These are phyloP conservation scores for Candida pseudofarinosa DNA, from an alignment of 805 yeast genomes.

Conservation along the genomic window DNA sequence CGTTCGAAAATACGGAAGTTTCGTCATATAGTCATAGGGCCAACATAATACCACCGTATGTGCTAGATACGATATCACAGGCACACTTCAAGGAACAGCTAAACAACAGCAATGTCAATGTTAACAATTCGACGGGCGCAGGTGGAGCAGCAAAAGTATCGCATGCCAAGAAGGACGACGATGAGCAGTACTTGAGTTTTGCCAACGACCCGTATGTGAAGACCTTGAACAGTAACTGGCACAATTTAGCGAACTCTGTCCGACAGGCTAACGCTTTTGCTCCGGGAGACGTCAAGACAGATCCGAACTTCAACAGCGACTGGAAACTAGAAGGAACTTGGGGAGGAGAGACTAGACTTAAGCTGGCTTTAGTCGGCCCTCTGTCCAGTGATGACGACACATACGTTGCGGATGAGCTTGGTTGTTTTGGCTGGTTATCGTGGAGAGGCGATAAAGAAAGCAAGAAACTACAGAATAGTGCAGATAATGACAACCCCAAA, in stretches of 20 bases:
- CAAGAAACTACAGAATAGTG: conserved; percentile 9
- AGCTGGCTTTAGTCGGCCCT: conserved; percentile 44
- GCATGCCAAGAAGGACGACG: conserved; percentile 14
- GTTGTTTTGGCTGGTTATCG: conserved; percentile 10
- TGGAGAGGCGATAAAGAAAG: no score
- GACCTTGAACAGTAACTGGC: conserved; percentile 48
- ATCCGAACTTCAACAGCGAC: conserved; percentile 26
- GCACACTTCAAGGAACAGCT: conserved; percentile 38
- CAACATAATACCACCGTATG: conserved; percentile 57
- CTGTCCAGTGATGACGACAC: conserved; percentile 28
- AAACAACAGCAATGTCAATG: conserved; percentile 26
- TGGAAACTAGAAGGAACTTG: conserved; percentile 48
- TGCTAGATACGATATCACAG: conserved; percentile 49
- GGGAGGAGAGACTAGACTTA: conserved; percentile 69
- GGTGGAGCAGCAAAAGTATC: conserved; percentile 6
- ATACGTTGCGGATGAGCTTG: conserved; percentile 14
- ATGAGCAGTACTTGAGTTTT: conserved; percentile 32
- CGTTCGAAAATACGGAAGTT: conserved; percentile 24
- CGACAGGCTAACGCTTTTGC: conserved; percentile 41
- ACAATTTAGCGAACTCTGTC: conserved; percentile 44
- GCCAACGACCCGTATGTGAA: conserved; percentile 35
- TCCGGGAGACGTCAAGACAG: conserved; percentile 20
- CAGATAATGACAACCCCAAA: conserved; percentile 30
- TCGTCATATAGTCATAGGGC: conserved; percentile 33
- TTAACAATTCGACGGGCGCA: background rate